Conservation (phyloP, 1,284 basidiomycete genomes). For the Sporisorium exsertum region DNA sequence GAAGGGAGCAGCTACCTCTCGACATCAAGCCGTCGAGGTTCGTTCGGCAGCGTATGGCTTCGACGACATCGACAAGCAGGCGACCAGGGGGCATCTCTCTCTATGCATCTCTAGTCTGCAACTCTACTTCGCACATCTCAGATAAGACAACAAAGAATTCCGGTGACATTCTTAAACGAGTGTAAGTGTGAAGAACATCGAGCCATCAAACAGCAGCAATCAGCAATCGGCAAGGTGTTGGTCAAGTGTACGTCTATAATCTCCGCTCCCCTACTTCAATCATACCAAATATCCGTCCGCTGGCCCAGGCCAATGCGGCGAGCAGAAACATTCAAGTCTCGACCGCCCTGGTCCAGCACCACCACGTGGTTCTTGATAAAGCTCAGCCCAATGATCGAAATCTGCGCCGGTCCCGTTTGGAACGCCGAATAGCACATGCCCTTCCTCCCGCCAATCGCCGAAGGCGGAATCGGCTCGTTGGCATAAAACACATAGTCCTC, state of each 20-base stretch:
- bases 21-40: too few relatives aligned
- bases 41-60: too few relatives aligned
- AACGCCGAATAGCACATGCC: constrained; percentile 56
- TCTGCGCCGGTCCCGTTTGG: constrained; percentile 47
- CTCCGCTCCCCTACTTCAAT: constrained; percentile 1
- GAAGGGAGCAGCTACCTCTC: too few relatives aligned
- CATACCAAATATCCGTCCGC: constrained; percentile 44
- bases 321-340: constrained; percentile 27
- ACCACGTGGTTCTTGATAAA: constrained; percentile 62
- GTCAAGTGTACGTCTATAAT: not conserved
- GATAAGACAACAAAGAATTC: not conserved
- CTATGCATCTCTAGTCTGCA: too few relatives aligned
- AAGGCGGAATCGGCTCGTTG: constrained; percentile 43
- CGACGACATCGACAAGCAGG: too few relatives aligned
- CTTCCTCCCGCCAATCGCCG: constrained; percentile 35
- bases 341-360: constrained; percentile 51
- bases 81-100: too few relatives aligned
- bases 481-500: constrained; percentile 59
- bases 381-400: constrained; percentile 54
- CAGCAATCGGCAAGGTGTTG: too few relatives aligned
- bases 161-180: constrained; percentile 12
- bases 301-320: constrained; percentile 48
- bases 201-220: too few relatives aligned
- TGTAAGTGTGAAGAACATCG: not conserved
- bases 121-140: not conserved